phyloP scores from a whole-genome alignment of 768 basidiomycete species.

The Piloderma croceum region DNA sequence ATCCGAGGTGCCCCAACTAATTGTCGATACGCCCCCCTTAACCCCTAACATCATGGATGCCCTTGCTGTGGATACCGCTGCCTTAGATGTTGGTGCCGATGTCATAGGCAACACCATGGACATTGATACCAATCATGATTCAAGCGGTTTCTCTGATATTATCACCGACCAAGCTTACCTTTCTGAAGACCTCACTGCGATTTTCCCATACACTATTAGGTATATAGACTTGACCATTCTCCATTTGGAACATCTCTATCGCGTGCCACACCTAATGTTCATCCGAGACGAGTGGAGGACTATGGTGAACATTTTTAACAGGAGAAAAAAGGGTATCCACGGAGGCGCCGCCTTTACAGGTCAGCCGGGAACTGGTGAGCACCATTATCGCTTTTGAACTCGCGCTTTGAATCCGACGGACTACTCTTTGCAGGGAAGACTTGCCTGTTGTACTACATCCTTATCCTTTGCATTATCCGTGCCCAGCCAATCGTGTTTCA shows the following conservation, averaged over 20 bases:
- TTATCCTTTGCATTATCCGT: slow-evolving; percentile 10
- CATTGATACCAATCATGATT: too few relatives aligned
- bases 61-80: too few relatives aligned
- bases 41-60: too few relatives aligned
- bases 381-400: slow-evolving; percentile 2
- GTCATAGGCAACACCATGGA: too few relatives aligned
- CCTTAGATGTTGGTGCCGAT: too few relatives aligned
- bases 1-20: too few relatives aligned
- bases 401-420: too few relatives aligned
- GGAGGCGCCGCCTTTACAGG: slow-evolving; percentile 9
- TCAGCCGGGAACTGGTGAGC: slow-evolving; percentile 11
- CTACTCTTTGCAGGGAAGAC: slow-evolving; percentile 5
- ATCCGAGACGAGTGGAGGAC: slow-evolving; percentile 7
- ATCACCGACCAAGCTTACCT: slow-evolving; percentile 1
- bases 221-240: slow-evolving; percentile 13
- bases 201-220: slow-evolving; percentile 9
- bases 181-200: slow-evolving; percentile 1
- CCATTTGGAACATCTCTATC: slow-evolving; percentile 1
- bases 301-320: slow-evolving; percentile 6
- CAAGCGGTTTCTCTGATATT: too few relatives aligned
- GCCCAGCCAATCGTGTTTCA: slow-evolving; percentile 9
- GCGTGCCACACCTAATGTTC: slow-evolving; percentile 9
- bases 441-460: slow-evolving; percentile 8
- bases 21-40: too few relatives aligned
- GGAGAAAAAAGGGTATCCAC: slow-evolving; percentile 1